Conservation (phyloP, 108 stramenopile species). For the Cyclotella choctawhatcheeana region DNA sequence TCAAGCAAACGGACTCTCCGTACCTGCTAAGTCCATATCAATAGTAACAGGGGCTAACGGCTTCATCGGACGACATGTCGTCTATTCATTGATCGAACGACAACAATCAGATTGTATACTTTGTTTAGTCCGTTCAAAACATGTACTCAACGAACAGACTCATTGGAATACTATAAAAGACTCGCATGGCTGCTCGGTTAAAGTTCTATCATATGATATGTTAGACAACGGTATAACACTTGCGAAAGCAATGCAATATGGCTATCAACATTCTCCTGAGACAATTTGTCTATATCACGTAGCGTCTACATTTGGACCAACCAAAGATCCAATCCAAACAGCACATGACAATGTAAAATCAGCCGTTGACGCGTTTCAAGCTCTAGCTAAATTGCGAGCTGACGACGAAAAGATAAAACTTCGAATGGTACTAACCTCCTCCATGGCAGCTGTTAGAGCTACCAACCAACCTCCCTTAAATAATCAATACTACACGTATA, state of each 20-base stretch:
- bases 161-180: slow-evolving; percentile 64
- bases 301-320: slow-evolving; percentile 84
- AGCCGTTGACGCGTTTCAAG: slow-evolving; percentile 68
- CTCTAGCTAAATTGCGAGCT: slow-evolving; percentile 16
- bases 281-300: slow-evolving; percentile 76
- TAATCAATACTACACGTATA: slow-evolving; percentile 68
- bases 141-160: slow-evolving; percentile 56
- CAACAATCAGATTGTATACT: slow-evolving; percentile 18
- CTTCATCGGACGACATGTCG: slow-evolving; percentile 74
- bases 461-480: slow-evolving; percentile 78
- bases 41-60: slow-evolving; percentile 85
- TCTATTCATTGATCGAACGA: slow-evolving; percentile 37
- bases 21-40: slow-evolving; percentile 23
- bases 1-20: neutral
- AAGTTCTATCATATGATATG: slow-evolving; percentile 84
- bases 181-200: neutral
- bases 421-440: slow-evolving; percentile 74
- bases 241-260: slow-evolving; percentile 43
- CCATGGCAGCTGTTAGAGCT: slow-evolving; percentile 87
- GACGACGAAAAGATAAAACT: slow-evolving; percentile 4
- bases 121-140: slow-evolving; percentile 68
- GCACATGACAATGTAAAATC: slow-evolving; percentile 80
- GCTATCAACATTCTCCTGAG: neutral
- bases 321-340: slow-evolving; percentile 74
- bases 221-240: slow-evolving; percentile 72